Evolutionary conservation across 345 rosid species (phyloP).

Genomic region (Orychophragmus violaceus): DNA sequence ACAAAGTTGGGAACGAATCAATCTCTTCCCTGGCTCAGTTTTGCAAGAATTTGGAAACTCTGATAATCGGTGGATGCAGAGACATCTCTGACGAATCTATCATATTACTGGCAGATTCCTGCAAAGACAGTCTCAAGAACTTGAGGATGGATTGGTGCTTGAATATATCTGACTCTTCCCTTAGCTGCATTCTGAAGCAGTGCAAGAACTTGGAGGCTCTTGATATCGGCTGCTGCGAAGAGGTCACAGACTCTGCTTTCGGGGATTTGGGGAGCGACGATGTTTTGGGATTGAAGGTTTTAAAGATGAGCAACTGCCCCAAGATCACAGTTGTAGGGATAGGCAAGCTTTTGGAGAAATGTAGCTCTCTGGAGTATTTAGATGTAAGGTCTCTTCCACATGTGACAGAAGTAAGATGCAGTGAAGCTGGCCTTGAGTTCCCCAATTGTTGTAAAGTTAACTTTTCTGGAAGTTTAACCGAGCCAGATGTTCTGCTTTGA

Average conservation of each 20-base stretch:
- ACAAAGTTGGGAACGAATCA: constrained; percentile 65
- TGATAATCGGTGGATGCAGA: constrained; percentile 75
- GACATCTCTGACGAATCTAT: constrained; percentile 61
- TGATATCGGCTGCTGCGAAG: constrained; percentile 85
- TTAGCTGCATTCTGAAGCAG: constrained; percentile 51
- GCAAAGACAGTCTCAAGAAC: constrained; percentile 58
- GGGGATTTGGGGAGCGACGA: constrained; percentile 35
- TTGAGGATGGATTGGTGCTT: constrained; percentile 95
- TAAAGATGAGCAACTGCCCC: constrained; percentile 72
- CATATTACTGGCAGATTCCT: constrained; percentile 52
- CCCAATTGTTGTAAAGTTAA: constrained; percentile 75
- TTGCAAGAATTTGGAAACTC: constrained; percentile 70
- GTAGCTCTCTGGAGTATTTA: constrained; percentile 57
- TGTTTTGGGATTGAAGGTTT: constrained; percentile 50
- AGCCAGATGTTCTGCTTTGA: constrained; percentile 56
- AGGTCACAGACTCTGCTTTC: constrained; percentile 69
- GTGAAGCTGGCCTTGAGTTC: constrained; percentile 72
- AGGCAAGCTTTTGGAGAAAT: constrained; percentile 59
- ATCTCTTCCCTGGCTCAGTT: constrained; percentile 49
- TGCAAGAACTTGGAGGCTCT: constrained; percentile 82
- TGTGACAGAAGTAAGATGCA: constrained; percentile 63
- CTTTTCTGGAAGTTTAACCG: constrained; percentile 56
- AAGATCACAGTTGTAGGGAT: constrained; percentile 65
- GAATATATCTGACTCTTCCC: constrained; percentile 63
- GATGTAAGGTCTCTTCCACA: constrained; percentile 85